phyloP scores from a whole-genome alignment of 805 yeast species.

The Candida vartiovaarae region DNA sequence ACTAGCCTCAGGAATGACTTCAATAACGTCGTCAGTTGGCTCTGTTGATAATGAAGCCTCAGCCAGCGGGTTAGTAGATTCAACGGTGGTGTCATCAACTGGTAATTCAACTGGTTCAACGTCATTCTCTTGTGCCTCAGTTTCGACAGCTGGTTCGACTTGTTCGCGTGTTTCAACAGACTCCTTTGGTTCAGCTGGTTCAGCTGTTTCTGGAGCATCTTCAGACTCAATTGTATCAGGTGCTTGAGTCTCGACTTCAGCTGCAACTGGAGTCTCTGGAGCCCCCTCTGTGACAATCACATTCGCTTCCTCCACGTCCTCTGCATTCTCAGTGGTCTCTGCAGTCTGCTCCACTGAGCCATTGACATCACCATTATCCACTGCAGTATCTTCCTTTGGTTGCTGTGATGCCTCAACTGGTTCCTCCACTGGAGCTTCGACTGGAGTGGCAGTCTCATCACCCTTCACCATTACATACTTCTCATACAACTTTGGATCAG shows the following conservation, averaged over 20 bases:
- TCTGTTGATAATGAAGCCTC: not conserved
- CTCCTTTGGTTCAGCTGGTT: not conserved
- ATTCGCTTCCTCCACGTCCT: conserved; percentile 8
- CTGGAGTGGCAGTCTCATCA: conserved; percentile 3
- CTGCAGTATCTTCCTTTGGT: no score
- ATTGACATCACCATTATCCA: not conserved
- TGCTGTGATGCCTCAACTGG: not conserved
- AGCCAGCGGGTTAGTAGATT: not conserved
- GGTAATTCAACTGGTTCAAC: not conserved
- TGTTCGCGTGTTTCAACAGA: not conserved
- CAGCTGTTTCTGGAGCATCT: conserved; percentile 6
- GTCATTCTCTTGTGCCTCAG: not conserved
- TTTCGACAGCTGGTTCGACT: not conserved
- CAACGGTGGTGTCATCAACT: not conserved
- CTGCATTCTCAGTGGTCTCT: conserved; percentile 10
- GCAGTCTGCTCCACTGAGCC: conserved; percentile 4
- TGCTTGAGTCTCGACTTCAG: not conserved
- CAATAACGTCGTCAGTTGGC: not conserved
- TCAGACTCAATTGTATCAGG: conserved; percentile 11
- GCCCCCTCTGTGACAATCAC: not conserved
- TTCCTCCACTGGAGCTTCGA: conserved; percentile 1
- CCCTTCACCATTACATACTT: conserved; percentile 36
- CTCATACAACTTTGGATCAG: conserved; percentile 36
- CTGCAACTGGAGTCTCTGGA: conserved; percentile 4
- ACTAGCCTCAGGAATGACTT: not conserved